Evolutionary conservation across 306 rosid species (phyloP).

Genomic region (Lagenaria siceraria): DNA sequence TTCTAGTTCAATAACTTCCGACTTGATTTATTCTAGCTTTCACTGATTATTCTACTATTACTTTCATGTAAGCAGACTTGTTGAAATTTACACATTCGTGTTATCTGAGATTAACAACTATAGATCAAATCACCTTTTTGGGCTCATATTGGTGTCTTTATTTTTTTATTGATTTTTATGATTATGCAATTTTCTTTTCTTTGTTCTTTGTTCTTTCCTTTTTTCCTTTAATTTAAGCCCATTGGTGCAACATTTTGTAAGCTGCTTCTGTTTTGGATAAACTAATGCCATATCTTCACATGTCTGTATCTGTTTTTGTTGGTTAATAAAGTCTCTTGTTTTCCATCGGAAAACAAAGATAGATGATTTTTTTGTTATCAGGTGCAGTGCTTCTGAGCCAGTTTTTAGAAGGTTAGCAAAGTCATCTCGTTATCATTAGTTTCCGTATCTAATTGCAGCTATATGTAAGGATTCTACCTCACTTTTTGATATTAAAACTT

Average conservation of each 20-base stretch:
- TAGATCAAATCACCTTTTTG: neutral
- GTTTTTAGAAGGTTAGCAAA: neutral
- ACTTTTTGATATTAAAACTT: no score
- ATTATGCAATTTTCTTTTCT: no score
- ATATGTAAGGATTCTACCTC: no score
- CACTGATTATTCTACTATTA: neutral
- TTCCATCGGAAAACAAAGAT: neutral
- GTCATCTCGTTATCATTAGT: neutral
- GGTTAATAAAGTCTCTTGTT: neutral
- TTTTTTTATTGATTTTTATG: neutral
- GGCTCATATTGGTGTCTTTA: neutral
- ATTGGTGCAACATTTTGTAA: neutral
- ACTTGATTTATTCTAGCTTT: neutral
- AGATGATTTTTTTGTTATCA: neutral
- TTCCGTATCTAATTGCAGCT: neutral
- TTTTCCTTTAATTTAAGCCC: no score
- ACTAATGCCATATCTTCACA: neutral
- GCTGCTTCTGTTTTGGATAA: neutral
- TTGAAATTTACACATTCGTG: neutral
- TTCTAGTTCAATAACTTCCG: neutral
- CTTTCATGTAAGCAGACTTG: neutral
- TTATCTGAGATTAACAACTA: neutral
- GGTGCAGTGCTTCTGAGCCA: neutral
- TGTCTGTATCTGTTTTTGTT: neutral
- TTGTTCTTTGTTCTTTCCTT: no score